Evolutionary conservation across 768 basidiomycete species (phyloP), one percentile per base, ranked within the genome.

Genomic region (Brasilioporus rufonigricans): DNA sequence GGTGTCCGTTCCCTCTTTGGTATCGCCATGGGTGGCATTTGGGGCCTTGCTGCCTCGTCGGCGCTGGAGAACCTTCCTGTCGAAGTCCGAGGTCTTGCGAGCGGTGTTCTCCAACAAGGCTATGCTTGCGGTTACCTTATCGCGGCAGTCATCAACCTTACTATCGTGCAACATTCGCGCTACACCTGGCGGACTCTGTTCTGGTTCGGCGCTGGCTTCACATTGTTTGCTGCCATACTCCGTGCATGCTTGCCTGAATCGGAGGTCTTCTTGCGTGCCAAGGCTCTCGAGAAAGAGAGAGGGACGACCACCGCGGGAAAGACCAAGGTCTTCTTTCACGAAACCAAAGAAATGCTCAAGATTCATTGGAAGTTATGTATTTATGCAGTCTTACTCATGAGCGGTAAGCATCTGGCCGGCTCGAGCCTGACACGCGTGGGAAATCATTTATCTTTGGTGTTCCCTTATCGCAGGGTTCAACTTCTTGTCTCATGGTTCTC

Each of bases 61-160:
- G 85, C 89, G 0, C 85, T 96, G 38, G 94, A 98, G 68, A 94
- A 93, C 66, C 79, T 96, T 16, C 94, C 94, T 0, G 85, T 89
- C n/a, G 89, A 91, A 62, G 83, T 85, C 26, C 89, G 95, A 67
- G 96, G 96, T 32, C 75, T 97, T 6, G 86, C 85, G 4, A 87
- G 84, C 31, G 95, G 96, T 12, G 76, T 97, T 50, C 69, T 98
- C 12, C 95, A 98, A 61, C 86, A 95, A 68, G 95, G 93, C 18
- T 96, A 96, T 63, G 90, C 92, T 0, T 78, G 85, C 10, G 94
- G 95, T 4, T 95, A 87, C 66, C 83, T 97, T 19, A 58, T 96
- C 51, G 89, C 92, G 0, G 93, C 93, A 3, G 80, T 89, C 49
- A 80, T 94, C 76, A 93, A 93, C 65, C 76, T 95, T 33, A 79